Percentiles rank a stretch among this genome's conserved stretches.
Evolutionary conservation across 208 protist species (phyloP).

Genomic region (Porcisia deanei): DNA sequence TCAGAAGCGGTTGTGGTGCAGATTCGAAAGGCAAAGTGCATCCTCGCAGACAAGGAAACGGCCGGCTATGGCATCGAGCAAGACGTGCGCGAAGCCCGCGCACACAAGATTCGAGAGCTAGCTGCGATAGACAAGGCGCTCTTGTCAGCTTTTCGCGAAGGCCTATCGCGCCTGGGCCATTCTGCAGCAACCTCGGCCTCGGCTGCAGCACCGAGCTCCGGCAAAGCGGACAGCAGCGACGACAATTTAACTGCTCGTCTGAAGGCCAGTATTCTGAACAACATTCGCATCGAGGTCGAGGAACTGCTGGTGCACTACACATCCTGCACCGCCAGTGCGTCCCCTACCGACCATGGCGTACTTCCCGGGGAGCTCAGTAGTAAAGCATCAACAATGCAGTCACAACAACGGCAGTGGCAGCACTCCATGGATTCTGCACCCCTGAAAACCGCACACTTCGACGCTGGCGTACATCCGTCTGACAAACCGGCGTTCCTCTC

Average conservation of each 20-base stretch:
- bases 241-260: constrained; percentile 74
- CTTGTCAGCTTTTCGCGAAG: constrained; percentile 28
- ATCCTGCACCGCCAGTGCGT: background rate
- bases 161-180: constrained; percentile 5
- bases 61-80: constrained; percentile 51
- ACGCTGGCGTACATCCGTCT: background rate
- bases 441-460: background rate
- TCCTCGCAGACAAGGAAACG: constrained; percentile 59
- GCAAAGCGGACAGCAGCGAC: constrained; percentile 23
- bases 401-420: background rate
- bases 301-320: constrained; percentile 59
- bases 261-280: constrained; percentile 79
- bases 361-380: background rate
- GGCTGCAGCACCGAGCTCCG: background rate
- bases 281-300: constrained; percentile 65
- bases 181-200: background rate
- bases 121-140: constrained; percentile 49
- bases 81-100: constrained; percentile 45
- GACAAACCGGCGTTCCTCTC: constrained; percentile 18
- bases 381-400: background rate
- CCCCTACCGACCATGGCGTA: background rate
- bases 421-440: background rate
- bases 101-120: constrained; percentile 51
- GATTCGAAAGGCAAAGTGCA: constrained; percentile 50
- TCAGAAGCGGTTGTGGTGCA: constrained; percentile 72